Conservation (phyloP, 1,284 basidiomycete genomes). For the Trametes sp. region DNA sequence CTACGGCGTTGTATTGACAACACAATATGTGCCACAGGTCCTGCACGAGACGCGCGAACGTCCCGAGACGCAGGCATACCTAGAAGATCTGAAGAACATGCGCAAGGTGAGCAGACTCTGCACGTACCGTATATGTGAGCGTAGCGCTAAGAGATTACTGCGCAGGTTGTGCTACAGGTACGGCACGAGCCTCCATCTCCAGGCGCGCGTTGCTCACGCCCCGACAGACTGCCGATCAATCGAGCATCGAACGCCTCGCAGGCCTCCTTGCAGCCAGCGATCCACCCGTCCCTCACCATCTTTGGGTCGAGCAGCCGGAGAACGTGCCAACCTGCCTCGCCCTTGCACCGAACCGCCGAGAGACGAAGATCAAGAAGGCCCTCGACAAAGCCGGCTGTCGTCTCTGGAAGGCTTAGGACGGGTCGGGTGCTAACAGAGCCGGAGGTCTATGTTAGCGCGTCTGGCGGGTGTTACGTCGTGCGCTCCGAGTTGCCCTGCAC, state of each 20-base stretch:
- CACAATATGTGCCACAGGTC: constrained; percentile 36
- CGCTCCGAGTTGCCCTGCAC: no score
- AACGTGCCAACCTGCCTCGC: constrained; percentile 59
- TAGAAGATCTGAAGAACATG: constrained; percentile 51
- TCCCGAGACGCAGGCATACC: constrained; percentile 50
- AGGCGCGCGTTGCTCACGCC: neutral
- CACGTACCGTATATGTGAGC: constrained; percentile 1
- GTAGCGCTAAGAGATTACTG: constrained; percentile 8
- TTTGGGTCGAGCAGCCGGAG: constrained; percentile 65
- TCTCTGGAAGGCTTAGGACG: constrained; percentile 30
- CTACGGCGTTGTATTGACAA: neutral
- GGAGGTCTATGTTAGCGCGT: no score
- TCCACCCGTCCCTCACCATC: constrained; percentile 48
- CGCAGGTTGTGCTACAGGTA: constrained; percentile 52
- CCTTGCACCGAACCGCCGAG: constrained; percentile 57
- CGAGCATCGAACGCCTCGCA: constrained; percentile 47
- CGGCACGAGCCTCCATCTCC: neutral
- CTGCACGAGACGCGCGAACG: constrained; percentile 50
- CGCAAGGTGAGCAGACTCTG: constrained; percentile 40
- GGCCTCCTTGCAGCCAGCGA: constrained; percentile 38
- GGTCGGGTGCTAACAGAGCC: no score
- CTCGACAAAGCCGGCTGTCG: constrained; percentile 49
- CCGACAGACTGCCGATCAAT: constrained; percentile 45
- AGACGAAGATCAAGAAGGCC: constrained; percentile 49
- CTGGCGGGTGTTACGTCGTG: no score